Evolutionary conservation across 768 basidiomycete species (phyloP).

Genomic region (Podaxis sp.): DNA sequence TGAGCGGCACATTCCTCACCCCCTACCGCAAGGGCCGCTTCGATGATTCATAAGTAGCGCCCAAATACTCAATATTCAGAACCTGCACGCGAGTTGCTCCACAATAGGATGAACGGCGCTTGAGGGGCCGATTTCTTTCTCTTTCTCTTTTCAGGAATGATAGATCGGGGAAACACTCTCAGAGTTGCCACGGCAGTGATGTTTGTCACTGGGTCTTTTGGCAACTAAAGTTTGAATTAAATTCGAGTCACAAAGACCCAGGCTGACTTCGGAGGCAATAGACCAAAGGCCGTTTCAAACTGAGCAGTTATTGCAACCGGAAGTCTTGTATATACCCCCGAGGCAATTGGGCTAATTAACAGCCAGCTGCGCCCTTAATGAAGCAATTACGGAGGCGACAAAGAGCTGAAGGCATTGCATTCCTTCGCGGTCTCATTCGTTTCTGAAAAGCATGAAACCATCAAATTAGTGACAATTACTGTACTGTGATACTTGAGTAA

Average conservation of each 20-base stretch:
- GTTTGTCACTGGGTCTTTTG: constrained; percentile 4
- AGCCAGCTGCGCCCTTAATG: neutral
- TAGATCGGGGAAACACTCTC: constrained; percentile 2
- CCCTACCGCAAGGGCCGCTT: neutral
- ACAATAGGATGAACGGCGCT: neutral
- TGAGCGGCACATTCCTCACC: neutral
- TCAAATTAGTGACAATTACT: neutral
- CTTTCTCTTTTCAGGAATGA: neutral
- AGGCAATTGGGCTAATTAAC: constrained; percentile 1
- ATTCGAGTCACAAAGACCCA: constrained; percentile 1
- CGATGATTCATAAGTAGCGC: neutral
- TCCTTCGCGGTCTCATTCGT: neutral
- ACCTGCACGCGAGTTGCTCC: neutral
- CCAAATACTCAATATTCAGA: neutral
- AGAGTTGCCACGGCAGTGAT: constrained; percentile 1
- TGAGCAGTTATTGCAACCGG: neutral
- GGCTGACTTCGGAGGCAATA: constrained; percentile 5
- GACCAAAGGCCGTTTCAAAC: neutral
- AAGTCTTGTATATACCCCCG: constrained; percentile 1
- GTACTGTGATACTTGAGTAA: neutral
- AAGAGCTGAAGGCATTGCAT: neutral
- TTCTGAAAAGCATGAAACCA: neutral
- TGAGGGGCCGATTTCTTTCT: neutral
- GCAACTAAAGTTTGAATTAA: neutral
- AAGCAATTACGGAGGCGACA: neutral